Percentiles rank a stretch among this genome's conserved stretches.
phyloP scores from a whole-genome alignment of 805 yeast species.

The Teunomyces tritomae region DNA sequence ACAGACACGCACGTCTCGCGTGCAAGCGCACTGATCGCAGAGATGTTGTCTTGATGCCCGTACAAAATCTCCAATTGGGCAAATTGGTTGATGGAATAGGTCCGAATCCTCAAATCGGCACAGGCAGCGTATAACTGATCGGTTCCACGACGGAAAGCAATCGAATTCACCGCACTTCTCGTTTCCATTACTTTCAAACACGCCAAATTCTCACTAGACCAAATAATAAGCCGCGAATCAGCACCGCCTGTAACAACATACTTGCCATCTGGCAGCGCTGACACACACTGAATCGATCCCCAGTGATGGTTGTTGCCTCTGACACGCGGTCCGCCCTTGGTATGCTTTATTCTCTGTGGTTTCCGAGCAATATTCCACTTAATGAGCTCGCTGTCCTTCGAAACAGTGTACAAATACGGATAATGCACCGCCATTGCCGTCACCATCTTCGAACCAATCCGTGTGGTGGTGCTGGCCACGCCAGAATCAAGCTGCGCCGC shows the following conservation, averaged over 20 bases:
- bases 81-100: slow-evolving; percentile 79
- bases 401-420: slow-evolving; percentile 71
- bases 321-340: slow-evolving; percentile 57
- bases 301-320: slow-evolving; percentile 62
- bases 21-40: slow-evolving; percentile 75
- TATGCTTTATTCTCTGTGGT: slow-evolving; percentile 64
- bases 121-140: slow-evolving; percentile 91
- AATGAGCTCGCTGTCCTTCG: slow-evolving; percentile 76
- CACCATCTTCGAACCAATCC: slow-evolving; percentile 60
- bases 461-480: slow-evolving; percentile 40
- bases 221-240: slow-evolving; percentile 76
- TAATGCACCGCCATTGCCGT: slow-evolving; percentile 55
- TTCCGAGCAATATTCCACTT: slow-evolving; percentile 74
- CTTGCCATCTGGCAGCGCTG: slow-evolving; percentile 83
- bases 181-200: slow-evolving; percentile 78
- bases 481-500: slow-evolving; percentile 29
- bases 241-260: slow-evolving; percentile 89
- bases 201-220: slow-evolving; percentile 79
- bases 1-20: slow-evolving; percentile 94
- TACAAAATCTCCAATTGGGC: slow-evolving; percentile 88
- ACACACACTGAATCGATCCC: slow-evolving; percentile 73
- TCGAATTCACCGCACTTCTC: slow-evolving; percentile 66
- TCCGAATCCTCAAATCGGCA: slow-evolving; percentile 86
- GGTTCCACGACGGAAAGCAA: slow-evolving; percentile 74
- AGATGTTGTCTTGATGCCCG: slow-evolving; percentile 92